Percentiles rank a stretch among this genome's conserved stretches.
Conservation (phyloP, 2,329 filamentous ascomycete genomes). For the Aspergillus sp. region DNA sequence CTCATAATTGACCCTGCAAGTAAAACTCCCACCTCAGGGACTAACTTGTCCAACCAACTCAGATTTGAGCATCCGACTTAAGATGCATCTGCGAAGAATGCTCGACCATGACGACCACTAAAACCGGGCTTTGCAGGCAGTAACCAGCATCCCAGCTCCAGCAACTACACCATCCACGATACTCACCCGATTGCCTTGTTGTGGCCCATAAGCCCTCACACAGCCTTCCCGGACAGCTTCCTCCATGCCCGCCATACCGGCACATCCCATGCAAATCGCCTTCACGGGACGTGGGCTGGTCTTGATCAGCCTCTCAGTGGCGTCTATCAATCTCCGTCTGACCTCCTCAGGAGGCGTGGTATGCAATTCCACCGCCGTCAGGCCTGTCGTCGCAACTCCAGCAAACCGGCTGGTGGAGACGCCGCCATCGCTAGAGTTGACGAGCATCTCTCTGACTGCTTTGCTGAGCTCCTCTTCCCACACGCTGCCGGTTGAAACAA, state of each 20-base stretch:
- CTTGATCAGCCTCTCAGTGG: constrained; percentile 64
- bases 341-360: constrained; percentile 65
- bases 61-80: too few species aligned
- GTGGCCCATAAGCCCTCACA: constrained; percentile 61
- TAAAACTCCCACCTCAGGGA: too few species aligned
- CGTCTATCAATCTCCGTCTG: constrained; percentile 63
- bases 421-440: constrained; percentile 39
- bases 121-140: constrained; percentile 37
- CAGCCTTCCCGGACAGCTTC: constrained; percentile 70
- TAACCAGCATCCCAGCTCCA: constrained; percentile 35
- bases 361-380: constrained; percentile 79
- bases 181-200: constrained; percentile 58
- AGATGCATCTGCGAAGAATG: too few species aligned
- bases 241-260: constrained; percentile 86
- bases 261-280: constrained; percentile 81
- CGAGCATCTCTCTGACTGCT: constrained; percentile 66
- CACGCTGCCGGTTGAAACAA: constrained; percentile 81
- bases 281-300: constrained; percentile 51
- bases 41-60: too few species aligned
- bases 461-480: constrained; percentile 73
- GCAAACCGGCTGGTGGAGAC: constrained; percentile 58
- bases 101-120: constrained; percentile 11
- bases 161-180: constrained; percentile 69
- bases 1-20: too few species aligned
- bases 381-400: constrained; percentile 77